A percentile compares a stretch with the other conserved stretches of the same genome.
These are phyloP conservation scores for Podaxis sp. DNA, from an alignment of 768 basidiomycete genomes.

Conservation along the genomic window DNA sequence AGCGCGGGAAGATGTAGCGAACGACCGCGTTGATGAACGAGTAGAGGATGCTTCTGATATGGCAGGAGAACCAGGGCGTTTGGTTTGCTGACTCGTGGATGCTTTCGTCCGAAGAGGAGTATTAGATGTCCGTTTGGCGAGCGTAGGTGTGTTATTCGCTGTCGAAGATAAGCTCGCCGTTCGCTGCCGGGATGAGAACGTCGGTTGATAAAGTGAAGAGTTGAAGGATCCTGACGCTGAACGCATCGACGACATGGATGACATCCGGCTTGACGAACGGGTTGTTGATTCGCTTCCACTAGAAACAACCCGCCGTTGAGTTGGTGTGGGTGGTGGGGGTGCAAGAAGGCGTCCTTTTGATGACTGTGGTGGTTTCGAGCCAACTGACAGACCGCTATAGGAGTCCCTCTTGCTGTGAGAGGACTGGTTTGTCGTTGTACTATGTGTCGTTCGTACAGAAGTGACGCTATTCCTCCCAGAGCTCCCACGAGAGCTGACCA, in stretches of 20 bases:
- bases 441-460: conserved; percentile 31
- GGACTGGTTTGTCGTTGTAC: conserved; percentile 18
- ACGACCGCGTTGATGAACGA: conserved; percentile 34
- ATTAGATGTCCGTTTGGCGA: conserved; percentile 25
- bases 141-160: conserved; percentile 31
- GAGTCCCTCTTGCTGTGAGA: conserved; percentile 27
- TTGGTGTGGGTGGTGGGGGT: conserved; percentile 39
- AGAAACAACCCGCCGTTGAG: conserved; percentile 50
- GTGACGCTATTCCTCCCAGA: conserved; percentile 60
- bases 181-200: conserved; percentile 83
- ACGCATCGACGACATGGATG: conserved; percentile 49
- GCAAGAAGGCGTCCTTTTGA: conserved; percentile 43
- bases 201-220: conserved; percentile 56
- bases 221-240: conserved; percentile 70
- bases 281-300: conserved; percentile 37
- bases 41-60: conserved; percentile 56
- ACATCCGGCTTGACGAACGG: conserved; percentile 61
- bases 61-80: conserved; percentile 56
- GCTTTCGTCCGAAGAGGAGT: not conserved
- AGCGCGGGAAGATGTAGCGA: conserved; percentile 32
- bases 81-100: conserved; percentile 19
- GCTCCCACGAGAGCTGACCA: conserved; percentile 55
- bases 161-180: conserved; percentile 62
- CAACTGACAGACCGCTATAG: conserved; percentile 31
- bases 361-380: conserved; percentile 27